Percentiles rank a stretch among this genome's conserved stretches.
Conservation (phyloP, 805 yeast genomes). For the Lachancea quebecensis region DNA sequence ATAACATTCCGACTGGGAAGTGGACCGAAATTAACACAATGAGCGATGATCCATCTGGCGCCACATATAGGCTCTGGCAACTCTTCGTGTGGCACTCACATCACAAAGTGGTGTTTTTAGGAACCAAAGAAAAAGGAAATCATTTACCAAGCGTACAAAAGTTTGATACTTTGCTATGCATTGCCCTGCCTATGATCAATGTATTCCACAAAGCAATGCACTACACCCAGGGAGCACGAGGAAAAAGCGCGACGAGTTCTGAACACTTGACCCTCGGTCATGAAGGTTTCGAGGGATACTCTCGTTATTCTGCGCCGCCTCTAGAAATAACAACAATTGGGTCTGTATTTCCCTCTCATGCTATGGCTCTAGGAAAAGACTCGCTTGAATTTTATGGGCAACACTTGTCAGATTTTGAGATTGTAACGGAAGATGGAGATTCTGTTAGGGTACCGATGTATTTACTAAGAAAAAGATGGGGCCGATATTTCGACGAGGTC, state of each 20-base stretch:
- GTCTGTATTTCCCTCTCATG: constrained; percentile 69
- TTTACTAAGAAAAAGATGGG: constrained; percentile 70
- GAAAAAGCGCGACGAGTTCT: constrained; percentile 1
- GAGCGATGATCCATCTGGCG: constrained; percentile 45
- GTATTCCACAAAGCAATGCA: constrained; percentile 19
- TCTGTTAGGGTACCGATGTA: constrained; percentile 55
- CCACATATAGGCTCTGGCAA: constrained; percentile 57
- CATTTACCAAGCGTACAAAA: constrained; percentile 35
- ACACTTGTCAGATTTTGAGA: constrained; percentile 62
- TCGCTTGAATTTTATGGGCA: constrained; percentile 63
- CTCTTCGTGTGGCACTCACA: constrained; percentile 74
- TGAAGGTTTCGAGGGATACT: constrained; percentile 56
- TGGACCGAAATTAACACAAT: constrained; percentile 59
- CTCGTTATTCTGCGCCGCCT: constrained; percentile 69
- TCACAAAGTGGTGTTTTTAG: constrained; percentile 60
- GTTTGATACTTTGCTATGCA: constrained; percentile 40
- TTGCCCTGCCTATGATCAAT: constrained; percentile 51
- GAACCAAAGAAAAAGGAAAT: constrained; percentile 33
- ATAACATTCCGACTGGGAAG: constrained; percentile 32
- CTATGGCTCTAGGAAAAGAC: constrained; percentile 69
- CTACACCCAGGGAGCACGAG: neutral
- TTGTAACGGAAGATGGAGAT: constrained; percentile 64
- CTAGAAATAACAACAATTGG: constrained; percentile 57
- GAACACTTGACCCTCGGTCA: constrained; percentile 1
- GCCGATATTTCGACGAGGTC: constrained; percentile 55